phyloP scores from a whole-genome alignment of 1,284 basidiomycete species.

The Tetrapyrgos nigripes region DNA sequence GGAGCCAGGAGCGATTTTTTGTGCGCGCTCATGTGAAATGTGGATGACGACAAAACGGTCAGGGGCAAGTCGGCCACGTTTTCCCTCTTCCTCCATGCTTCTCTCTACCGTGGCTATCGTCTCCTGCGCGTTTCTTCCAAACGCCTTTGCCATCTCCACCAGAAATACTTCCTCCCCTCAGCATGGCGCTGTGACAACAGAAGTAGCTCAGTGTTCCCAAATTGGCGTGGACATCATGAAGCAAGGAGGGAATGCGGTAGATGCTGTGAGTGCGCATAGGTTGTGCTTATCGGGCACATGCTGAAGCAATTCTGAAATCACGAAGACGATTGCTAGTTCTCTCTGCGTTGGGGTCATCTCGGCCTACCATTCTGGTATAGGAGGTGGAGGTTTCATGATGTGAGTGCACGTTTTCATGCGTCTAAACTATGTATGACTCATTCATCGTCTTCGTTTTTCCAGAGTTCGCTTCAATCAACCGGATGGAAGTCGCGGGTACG shows the following conservation, averaged over 20 bases:
- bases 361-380: slow-evolving; percentile 35
- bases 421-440: neutral
- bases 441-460: neutral
- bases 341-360: slow-evolving; percentile 53
- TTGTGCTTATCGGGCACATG: neutral
- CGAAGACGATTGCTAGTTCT: slow-evolving; percentile 50
- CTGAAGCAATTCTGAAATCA: slow-evolving; percentile 9
- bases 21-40: no score
- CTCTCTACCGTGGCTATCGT: no score
- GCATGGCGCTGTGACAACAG: slow-evolving; percentile 32
- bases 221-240: slow-evolving; percentile 55
- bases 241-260: slow-evolving; percentile 62
- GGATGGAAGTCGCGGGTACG: slow-evolving; percentile 17
- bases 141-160: no score
- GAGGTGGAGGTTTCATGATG: slow-evolving; percentile 36
- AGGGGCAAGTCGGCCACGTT: no score
- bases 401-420: slow-evolving; percentile 4
- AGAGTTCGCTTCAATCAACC: slow-evolving; percentile 41
- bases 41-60: no score
- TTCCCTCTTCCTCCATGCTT: no score
- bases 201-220: slow-evolving; percentile 32
- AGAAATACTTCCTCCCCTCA: no score
- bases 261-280: slow-evolving; percentile 42
- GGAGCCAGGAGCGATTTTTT: no score
- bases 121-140: no score